These are phyloP conservation scores for Pythium sukuiense DNA, from an alignment of 352 stramenopile genomes.

Conservation along the genomic window DNA sequence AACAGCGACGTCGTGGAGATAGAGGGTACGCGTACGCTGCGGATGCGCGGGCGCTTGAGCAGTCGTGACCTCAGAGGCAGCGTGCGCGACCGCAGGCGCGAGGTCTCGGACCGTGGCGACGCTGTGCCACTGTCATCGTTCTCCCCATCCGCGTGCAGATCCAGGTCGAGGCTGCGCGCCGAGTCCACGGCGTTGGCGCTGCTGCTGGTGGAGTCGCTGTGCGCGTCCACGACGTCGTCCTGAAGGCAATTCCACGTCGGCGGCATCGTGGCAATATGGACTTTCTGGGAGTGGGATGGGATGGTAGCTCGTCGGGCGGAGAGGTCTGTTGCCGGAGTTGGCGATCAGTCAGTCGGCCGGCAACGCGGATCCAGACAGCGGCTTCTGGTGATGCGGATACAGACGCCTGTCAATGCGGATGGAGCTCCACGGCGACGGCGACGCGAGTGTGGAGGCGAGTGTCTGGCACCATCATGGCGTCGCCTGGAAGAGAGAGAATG, in stretches of 20 bases:
- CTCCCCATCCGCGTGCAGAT: neutral
- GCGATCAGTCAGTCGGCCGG: too few relatives aligned
- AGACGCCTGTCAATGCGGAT: neutral
- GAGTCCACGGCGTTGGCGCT: conserved; percentile 6
- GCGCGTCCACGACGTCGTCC: conserved; percentile 1
- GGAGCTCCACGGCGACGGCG: neutral
- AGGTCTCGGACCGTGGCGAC: neutral
- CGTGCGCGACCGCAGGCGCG: conserved; percentile 26
- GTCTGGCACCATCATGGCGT: neutral
- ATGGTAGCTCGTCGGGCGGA: neutral
- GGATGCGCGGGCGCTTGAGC: conserved; percentile 25
- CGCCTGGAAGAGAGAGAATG: conserved; percentile 8
- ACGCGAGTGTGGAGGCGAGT: too few relatives aligned
- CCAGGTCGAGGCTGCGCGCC: conserved; percentile 8
- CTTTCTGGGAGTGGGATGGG: too few relatives aligned
- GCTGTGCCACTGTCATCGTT: neutral
- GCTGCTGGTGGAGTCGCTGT: conserved; percentile 21
- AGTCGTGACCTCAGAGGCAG: conserved; percentile 31
- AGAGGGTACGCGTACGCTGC: conserved; percentile 41
- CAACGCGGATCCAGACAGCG: neutral
- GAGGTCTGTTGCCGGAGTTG: neutral
- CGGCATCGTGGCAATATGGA: conserved; percentile 2
- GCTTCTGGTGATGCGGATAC: neutral
- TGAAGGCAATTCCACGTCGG: conserved; percentile 1
- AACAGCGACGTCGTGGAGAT: conserved; percentile 71